phyloP scores from a whole-genome alignment of 2,329 filamentous ascomycete species.

The Hypocrella siamensis region DNA sequence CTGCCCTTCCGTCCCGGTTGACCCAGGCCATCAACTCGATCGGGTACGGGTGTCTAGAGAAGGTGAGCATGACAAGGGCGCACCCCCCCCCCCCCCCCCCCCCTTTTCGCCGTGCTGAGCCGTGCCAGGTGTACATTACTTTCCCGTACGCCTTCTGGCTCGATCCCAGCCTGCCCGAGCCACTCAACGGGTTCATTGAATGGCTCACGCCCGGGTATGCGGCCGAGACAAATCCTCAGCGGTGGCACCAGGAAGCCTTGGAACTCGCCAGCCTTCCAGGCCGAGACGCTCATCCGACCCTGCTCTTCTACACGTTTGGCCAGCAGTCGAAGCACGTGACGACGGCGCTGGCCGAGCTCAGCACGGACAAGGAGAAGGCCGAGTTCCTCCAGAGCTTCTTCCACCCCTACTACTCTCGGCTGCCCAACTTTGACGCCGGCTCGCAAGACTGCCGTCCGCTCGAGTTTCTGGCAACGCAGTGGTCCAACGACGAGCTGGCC shows the following conservation, averaged over 20 bases:
- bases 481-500: conserved; percentile 64
- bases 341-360: conserved; percentile 22
- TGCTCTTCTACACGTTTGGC: conserved; percentile 71
- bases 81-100: too few species aligned
- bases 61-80: too few species aligned
- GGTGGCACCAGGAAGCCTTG: conserved; percentile 63
- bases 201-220: conserved; percentile 62
- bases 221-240: conserved; percentile 37
- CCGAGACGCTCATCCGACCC: conserved; percentile 53
- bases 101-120: too few species aligned
- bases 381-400: conserved; percentile 50
- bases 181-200: conserved; percentile 53
- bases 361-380: conserved; percentile 30
- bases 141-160: conserved; percentile 62
- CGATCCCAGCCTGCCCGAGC: conserved; percentile 12
- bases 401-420: conserved; percentile 58
- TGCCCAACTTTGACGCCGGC: conserved; percentile 48
- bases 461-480: conserved; percentile 54
- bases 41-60: conserved; percentile 57
- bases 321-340: conserved; percentile 42
- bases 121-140: background rate
- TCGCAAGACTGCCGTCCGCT: conserved; percentile 44
- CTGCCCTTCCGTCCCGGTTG: conserved; percentile 40
- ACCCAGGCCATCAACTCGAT: conserved; percentile 45
- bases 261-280: conserved; percentile 55